Evolutionary conservation across 1,139 yeast genomes (phyloP).

Genomic region (Debaryomyces subglobosus): DNA sequence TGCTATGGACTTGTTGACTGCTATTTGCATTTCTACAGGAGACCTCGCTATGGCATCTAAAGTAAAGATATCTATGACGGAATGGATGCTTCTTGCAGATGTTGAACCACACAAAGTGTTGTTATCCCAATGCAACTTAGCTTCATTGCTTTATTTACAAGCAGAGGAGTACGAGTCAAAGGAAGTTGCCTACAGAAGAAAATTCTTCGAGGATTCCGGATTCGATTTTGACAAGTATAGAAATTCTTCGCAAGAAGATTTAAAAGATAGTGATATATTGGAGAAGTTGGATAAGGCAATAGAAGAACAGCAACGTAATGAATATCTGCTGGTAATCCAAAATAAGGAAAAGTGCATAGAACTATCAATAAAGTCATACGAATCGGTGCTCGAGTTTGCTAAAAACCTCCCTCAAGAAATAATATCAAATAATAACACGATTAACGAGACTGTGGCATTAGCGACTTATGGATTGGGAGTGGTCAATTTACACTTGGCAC

Average conservation of each 20-base stretch:
- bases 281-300: conserved; percentile 10
- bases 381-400: conserved; percentile 58
- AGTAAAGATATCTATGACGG: conserved; percentile 67
- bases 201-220: conserved; percentile 25
- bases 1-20: conserved; percentile 70
- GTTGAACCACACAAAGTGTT: conserved; percentile 66
- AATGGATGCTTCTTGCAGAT: conserved; percentile 75
- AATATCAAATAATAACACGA: conserved; percentile 22
- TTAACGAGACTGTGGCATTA: conserved; percentile 68
- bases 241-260: conserved; percentile 2
- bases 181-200: conserved; percentile 36
- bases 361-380: conserved; percentile 50
- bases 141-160: conserved; percentile 69
- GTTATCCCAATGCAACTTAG: conserved; percentile 70
- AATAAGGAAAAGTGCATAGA: conserved; percentile 44
- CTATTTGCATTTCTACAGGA: conserved; percentile 67
- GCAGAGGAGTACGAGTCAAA: conserved; percentile 66
- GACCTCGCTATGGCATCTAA: conserved; percentile 65
- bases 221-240: conserved; percentile 27
- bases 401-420: conserved; percentile 47
- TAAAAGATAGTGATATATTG: conserved; percentile 15
- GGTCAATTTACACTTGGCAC: conserved; percentile 60
- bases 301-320: conserved; percentile 18
- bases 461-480: conserved; percentile 89
- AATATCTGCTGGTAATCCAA: conserved; percentile 23